Percentiles rank a stretch among this genome's conserved stretches.
These are phyloP conservation scores for Entamoeba invadens DNA, from an alignment of 208 protist genomes.

Conservation along the genomic window DNA sequence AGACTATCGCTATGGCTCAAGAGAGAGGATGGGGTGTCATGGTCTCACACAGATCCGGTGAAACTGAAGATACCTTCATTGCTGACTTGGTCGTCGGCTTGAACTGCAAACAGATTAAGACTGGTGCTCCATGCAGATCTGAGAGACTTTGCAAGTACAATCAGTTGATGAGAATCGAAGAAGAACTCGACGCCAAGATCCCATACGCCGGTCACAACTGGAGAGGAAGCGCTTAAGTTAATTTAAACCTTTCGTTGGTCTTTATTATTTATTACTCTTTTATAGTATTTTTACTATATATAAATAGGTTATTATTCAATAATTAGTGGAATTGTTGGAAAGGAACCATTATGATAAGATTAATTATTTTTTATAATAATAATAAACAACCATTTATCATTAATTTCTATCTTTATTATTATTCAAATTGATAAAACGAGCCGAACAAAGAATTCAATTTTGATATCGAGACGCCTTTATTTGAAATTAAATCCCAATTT, in stretches of 20 bases:
- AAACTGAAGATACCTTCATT: slow-evolving; percentile 95
- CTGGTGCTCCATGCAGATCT: slow-evolving; percentile 82
- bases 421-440: no score
- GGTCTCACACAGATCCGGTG: slow-evolving; percentile 82
- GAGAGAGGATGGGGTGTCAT: slow-evolving; percentile 62
- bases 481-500: no score
- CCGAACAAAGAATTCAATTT: no score
- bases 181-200: slow-evolving; percentile 48
- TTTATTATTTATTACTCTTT: background rate
- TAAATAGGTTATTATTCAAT: no score
- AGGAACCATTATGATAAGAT: no score
- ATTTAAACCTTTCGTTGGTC: background rate
- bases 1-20: slow-evolving; percentile 66
- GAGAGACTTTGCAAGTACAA: slow-evolving; percentile 96
- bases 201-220: background rate
- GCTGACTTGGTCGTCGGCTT: slow-evolving; percentile 88
- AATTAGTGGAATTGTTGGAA: no score
- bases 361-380: no score
- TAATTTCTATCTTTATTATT: no score
- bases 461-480: no score
- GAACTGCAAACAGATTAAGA: slow-evolving; percentile 85
- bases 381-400: no score
- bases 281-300: background rate
- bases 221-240: background rate
- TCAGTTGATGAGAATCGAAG: slow-evolving; percentile 91